A percentile compares a stretch with the other conserved stretches of the same genome.
Evolutionary conservation across 805 yeast species (phyloP).

Genomic region (Saccharomycopsis fermentans): DNA sequence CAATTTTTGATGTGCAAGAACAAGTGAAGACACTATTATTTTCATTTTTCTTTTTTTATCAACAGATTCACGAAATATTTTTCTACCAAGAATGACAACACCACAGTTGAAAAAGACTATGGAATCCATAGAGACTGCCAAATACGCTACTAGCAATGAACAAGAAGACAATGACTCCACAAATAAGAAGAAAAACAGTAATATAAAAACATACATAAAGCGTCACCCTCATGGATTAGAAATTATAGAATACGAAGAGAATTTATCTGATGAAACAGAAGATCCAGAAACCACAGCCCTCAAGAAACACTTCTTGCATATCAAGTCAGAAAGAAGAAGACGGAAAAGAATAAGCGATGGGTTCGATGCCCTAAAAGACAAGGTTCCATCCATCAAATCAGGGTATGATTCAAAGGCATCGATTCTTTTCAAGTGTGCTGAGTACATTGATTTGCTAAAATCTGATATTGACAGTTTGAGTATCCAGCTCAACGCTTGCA

Average conservation of each 20-base stretch:
- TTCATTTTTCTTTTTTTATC: no score
- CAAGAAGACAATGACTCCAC: neutral
- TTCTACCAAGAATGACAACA: no score
- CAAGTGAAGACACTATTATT: no score
- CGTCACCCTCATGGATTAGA: neutral
- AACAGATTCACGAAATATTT: no score
- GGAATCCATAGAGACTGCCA: no score
- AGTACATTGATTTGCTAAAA: conserved; percentile 32
- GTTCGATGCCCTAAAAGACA: conserved; percentile 29
- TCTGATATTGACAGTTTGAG: conserved; percentile 22
- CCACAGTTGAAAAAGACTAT: no score
- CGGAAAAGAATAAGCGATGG: conserved; percentile 39
- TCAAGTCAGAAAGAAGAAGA: conserved; percentile 36
- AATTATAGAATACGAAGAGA: conserved; percentile 4
- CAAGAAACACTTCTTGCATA: conserved; percentile 29
- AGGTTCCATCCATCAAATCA: conserved; percentile 33
- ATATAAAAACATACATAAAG: neutral
- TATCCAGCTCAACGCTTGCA: conserved; percentile 19
- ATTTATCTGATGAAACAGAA: conserved; percentile 1
- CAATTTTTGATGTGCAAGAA: no score
- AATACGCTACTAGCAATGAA: no score
- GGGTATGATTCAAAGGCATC: conserved; percentile 38
- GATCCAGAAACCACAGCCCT: neutral
- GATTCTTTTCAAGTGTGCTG: conserved; percentile 33
- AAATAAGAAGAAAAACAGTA: neutral